phyloP scores from a whole-genome alignment of 2,329 filamentous ascomycete species.

The Fusarium longipes region DNA sequence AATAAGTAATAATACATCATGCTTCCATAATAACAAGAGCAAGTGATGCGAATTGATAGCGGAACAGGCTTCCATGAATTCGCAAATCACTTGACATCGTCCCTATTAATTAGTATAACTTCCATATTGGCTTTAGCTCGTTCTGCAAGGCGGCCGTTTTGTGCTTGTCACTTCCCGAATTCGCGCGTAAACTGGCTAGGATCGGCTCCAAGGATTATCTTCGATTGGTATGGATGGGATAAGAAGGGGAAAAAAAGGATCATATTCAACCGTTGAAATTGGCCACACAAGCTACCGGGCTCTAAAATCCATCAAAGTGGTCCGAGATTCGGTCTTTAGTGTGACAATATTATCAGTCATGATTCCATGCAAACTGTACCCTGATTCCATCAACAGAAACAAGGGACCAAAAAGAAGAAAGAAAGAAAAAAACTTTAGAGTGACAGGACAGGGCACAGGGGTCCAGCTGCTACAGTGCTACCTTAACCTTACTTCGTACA shows the following conservation, averaged over 20 bases:
- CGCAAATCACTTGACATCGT: constrained; percentile 9
- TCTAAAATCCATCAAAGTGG: neutral
- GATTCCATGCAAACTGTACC: neutral
- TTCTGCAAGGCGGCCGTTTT: constrained; percentile 38
- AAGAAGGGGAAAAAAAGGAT: neutral
- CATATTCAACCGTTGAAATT: constrained; percentile 23
- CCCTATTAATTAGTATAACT: constrained; percentile 22
- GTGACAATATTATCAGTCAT: neutral
- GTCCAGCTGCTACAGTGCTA: constrained; percentile 8
- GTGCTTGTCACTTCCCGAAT: constrained; percentile 22
- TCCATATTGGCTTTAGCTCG: constrained; percentile 42
- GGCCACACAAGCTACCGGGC: constrained; percentile 1
- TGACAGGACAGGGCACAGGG: constrained; percentile 34
- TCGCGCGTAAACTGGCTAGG: constrained; percentile 20
- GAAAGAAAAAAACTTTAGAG: constrained; percentile 15
- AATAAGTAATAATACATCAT: neutral
- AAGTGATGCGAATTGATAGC: neutral
- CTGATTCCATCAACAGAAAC: neutral
- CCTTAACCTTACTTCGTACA: constrained; percentile 19
- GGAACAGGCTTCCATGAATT: constrained; percentile 1
- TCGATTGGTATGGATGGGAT: constrained; percentile 4
- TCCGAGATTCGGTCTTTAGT: neutral
- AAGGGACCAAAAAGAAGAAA: neutral
- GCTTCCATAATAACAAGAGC: constrained; percentile 8
- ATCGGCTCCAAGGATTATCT: constrained; percentile 11